Conservation (phyloP, 345 rosid genomes). For the Eucalyptus erythrocorys region DNA sequence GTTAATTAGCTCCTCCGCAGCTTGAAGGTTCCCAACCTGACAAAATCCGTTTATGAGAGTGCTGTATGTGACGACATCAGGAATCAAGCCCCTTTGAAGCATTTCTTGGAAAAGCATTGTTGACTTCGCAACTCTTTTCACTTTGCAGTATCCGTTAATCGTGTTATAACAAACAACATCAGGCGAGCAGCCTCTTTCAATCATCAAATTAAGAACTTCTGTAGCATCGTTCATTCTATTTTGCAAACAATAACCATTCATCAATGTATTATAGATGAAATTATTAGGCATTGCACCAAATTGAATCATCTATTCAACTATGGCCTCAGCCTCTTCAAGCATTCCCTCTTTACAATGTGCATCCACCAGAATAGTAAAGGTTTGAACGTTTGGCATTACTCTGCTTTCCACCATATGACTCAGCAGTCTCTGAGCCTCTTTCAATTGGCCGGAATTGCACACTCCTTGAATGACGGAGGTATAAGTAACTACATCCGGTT, state of each 20-base stretch:
- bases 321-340: background rate
- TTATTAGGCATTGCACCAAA: background rate
- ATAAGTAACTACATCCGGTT: background rate
- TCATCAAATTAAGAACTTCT: background rate
- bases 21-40: background rate
- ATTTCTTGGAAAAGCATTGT: background rate
- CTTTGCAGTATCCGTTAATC: background rate
- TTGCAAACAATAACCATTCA: background rate
- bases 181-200: background rate
- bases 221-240: background rate
- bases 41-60: background rate
- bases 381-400: background rate
- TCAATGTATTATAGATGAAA: background rate
- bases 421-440: background rate
- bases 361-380: background rate
- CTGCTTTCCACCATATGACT: background rate
- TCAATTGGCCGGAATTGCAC: background rate
- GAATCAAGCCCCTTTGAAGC: background rate
- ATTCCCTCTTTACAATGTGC: background rate
- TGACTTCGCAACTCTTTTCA: accelerated
- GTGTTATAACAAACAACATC: background rate
- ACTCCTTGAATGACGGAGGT: background rate
- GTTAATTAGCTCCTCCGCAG: background rate
- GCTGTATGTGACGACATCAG: background rate
- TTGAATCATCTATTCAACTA: background rate